Conservation (phyloP, 176 grass and related monocot species). For the Oryza meyeriana region DNA sequence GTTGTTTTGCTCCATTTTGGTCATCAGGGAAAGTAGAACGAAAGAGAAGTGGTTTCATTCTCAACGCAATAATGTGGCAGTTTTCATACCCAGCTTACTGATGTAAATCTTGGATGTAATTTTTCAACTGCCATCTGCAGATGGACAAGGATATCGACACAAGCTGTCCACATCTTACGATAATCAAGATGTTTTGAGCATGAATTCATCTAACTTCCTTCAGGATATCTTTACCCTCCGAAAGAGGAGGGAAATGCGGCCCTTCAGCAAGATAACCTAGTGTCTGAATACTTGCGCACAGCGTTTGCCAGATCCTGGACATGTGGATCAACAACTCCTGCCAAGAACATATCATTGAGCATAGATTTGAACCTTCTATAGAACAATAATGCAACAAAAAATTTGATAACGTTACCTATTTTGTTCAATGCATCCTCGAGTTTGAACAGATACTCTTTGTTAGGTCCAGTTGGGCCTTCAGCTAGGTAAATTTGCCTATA, state of each 20-base stretch:
- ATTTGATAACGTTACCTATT: constrained; percentile 48
- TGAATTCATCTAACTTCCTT: background rate
- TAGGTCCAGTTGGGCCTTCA: constrained; percentile 81
- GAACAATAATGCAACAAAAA: background rate
- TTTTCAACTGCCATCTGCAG: background rate
- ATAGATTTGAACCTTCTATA: background rate
- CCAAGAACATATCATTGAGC: constrained; percentile 1
- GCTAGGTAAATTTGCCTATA: constrained; percentile 83
- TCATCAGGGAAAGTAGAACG: too few species aligned
- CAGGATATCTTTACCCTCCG: background rate
- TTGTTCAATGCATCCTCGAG: constrained; percentile 69
- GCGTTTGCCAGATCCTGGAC: constrained; percentile 65
- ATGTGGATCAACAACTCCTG: constrained; percentile 76
- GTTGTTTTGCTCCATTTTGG: too few species aligned
- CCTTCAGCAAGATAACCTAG: background rate
- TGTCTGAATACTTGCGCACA: constrained; percentile 45
- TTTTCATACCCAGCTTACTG: background rate
- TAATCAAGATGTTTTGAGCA: constrained; percentile 6
- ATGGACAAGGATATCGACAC: background rate
- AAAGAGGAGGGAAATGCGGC: background rate
- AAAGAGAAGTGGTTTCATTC: background rate
- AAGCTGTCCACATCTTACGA: background rate
- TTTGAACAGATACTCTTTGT: constrained; percentile 87
- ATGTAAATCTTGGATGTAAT: background rate
- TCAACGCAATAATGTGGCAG: background rate